A percentile compares a stretch with the other conserved stretches of the same genome.
phyloP scores from a whole-genome alignment of 2,329 filamentous ascomycete species.

The Bisporella sp. region DNA sequence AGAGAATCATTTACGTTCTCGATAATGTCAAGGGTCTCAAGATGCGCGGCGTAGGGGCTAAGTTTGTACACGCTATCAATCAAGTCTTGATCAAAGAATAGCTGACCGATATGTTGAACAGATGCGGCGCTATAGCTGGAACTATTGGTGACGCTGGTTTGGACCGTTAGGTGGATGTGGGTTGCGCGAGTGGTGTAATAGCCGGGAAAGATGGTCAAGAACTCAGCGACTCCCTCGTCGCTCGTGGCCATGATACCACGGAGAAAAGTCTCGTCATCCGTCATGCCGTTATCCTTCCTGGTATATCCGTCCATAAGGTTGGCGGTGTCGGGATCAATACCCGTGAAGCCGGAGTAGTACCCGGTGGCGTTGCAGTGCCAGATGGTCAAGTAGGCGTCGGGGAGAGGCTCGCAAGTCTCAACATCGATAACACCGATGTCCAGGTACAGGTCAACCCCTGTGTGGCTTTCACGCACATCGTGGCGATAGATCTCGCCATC shows the following conservation, averaged over 20 bases:
- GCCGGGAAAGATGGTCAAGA: constrained; percentile 8
- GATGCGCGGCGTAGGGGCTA: constrained; percentile 1
- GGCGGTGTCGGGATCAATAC: constrained; percentile 4
- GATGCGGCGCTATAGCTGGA: background rate
- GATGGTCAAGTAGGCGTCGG: constrained; percentile 23
- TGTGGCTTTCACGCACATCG: too few relatives aligned
- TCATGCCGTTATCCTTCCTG: constrained; percentile 2
- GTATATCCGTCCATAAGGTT: constrained; percentile 1
- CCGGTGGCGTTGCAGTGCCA: constrained; percentile 29
- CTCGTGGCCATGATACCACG: constrained; percentile 6
- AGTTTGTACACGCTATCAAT: constrained; percentile 2
- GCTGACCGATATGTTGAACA: constrained; percentile 6
- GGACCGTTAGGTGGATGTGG: constrained; percentile 7
- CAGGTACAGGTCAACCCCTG: too few relatives aligned
- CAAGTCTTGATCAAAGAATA: constrained; percentile 6
- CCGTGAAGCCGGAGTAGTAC: constrained; percentile 25
- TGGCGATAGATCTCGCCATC: too few relatives aligned
- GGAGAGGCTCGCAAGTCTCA: constrained; percentile 4
- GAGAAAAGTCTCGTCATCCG: constrained; percentile 5
- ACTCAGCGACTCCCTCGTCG: constrained; percentile 5
- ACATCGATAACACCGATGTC: too few relatives aligned
- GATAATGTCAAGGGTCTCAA: constrained; percentile 2
- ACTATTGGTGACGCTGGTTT: constrained; percentile 3
- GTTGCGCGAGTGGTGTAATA: constrained; percentile 7
- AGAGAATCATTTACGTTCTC: background rate